A percentile compares a stretch with the other conserved stretches of the same genome.
phyloP scores from a whole-genome alignment of 768 basidiomycete genomes.

The Flagelloscypha sp. region DNA sequence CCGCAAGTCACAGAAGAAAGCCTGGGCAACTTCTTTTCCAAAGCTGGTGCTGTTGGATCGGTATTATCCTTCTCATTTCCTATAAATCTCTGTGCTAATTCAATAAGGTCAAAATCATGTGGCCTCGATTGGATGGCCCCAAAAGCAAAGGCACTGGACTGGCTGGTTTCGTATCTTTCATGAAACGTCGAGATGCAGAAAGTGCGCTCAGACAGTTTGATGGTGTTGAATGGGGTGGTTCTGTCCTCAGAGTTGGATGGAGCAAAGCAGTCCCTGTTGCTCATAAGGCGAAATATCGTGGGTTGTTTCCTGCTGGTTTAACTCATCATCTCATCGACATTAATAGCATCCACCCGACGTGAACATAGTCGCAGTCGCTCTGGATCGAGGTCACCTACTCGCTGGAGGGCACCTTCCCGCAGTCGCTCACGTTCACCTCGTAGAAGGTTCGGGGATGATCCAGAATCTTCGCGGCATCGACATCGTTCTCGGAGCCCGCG shows the following conservation, averaged over 20 bases:
- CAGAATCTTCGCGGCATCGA: slow-evolving; percentile 31
- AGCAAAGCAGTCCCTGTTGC: slow-evolving; percentile 93
- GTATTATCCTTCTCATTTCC: slow-evolving; percentile 26
- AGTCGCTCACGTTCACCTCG: slow-evolving; percentile 35
- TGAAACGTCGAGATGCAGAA: slow-evolving; percentile 90
- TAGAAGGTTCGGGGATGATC: slow-evolving; percentile 31
- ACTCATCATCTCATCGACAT: no score
- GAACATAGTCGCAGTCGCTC: slow-evolving; percentile 35
- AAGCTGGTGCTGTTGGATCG: slow-evolving; percentile 87
- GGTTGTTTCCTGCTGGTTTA: slow-evolving; percentile 10
- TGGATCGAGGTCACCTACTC: slow-evolving; percentile 28
- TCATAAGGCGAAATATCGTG: slow-evolving; percentile 73
- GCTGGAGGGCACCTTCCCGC: slow-evolving; percentile 27
- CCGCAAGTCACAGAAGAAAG: slow-evolving; percentile 76
- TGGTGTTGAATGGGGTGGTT: slow-evolving; percentile 93
- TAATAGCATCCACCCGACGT: slow-evolving; percentile 18
- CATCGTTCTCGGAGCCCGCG: slow-evolving; percentile 25
- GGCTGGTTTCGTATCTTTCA: slow-evolving; percentile 95
- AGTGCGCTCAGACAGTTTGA: slow-evolving; percentile 82
- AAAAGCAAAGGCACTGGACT: slow-evolving; percentile 67
- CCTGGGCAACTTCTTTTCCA: slow-evolving; percentile 87
- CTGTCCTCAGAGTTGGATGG: slow-evolving; percentile 84
- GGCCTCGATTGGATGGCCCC: slow-evolving; percentile 80
- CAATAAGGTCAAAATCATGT: slow-evolving; percentile 89
- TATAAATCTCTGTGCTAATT: not conserved